Percentiles rank a stretch among this genome's conserved stretches.
These are phyloP conservation scores for Bertia moriformis DNA, from an alignment of 2,329 filamentous ascomycete species.

Conservation along the genomic window DNA sequence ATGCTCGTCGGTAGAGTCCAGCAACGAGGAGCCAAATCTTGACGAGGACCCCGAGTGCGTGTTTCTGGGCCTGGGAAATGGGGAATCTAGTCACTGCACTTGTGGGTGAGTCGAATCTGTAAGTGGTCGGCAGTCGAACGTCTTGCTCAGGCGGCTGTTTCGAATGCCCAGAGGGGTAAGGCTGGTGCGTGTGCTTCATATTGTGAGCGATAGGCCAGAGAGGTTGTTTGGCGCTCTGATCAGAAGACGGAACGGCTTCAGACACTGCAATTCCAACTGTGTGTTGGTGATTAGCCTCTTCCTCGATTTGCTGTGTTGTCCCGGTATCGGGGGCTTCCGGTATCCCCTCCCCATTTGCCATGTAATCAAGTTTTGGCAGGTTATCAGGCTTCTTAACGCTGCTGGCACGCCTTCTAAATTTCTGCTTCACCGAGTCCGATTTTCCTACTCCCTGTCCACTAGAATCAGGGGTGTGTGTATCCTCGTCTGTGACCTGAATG, in stretches of 20 bases:
- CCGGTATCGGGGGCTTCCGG: not conserved
- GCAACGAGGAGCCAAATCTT: constrained; percentile 49
- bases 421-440: not conserved
- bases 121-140: constrained; percentile 16
- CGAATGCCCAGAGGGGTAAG: constrained; percentile 16
- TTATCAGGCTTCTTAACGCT: not conserved
- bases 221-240: constrained; percentile 14
- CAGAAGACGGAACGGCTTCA: too few relatives aligned
- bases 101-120: constrained; percentile 21
- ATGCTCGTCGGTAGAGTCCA: constrained; percentile 40
- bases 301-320: not conserved
- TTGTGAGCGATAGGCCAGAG: constrained; percentile 19
- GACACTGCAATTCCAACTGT: not conserved
- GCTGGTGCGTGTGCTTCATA: constrained; percentile 15
- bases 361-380: constrained; percentile 1
- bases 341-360: not conserved
- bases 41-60: constrained; percentile 31
- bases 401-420: not conserved
- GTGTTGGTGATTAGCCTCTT: not conserved
- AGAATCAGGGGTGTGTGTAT: not conserved
- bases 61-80: not conserved
- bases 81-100: not conserved
- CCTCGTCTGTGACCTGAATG: constrained; percentile 39
- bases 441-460: not conserved
- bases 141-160: constrained; percentile 8